phyloP scores from a whole-genome alignment of 169 alveolate species.

The Plasmodium vinckei region DNA sequence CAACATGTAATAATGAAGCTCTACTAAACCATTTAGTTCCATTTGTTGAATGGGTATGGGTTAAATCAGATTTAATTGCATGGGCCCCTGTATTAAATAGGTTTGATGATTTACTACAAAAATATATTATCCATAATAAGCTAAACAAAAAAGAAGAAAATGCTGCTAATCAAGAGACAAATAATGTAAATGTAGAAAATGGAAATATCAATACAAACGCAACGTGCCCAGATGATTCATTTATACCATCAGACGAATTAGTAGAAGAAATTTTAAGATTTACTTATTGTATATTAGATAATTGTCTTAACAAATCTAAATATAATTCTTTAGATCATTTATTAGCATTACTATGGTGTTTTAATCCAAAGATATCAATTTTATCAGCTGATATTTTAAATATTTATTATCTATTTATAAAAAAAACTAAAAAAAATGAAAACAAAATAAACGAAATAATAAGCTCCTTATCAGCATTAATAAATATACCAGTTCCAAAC shows the following conservation, averaged over 20 bases:
- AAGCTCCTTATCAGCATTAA: slow-evolving; percentile 30
- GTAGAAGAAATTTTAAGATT: slow-evolving; percentile 77
- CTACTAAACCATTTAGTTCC: slow-evolving; percentile 79
- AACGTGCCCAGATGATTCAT: background rate
- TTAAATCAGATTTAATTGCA: slow-evolving; percentile 82
- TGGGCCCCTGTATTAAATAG: slow-evolving; percentile 88
- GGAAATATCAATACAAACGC: background rate
- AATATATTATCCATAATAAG: slow-evolving; percentile 73
- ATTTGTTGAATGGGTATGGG: slow-evolving; percentile 89
- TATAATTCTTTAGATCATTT: slow-evolving; percentile 84
- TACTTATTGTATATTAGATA: slow-evolving; percentile 82
- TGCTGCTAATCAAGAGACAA: slow-evolving; percentile 8
- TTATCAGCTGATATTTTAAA: slow-evolving; percentile 63
- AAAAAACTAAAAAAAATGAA: slow-evolving; percentile 75
- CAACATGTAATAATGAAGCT: slow-evolving; percentile 78
- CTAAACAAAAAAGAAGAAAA: slow-evolving; percentile 61
- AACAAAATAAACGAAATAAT: slow-evolving; percentile 60
- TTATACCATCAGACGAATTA: slow-evolving; percentile 63
- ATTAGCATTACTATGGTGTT: slow-evolving; percentile 65
- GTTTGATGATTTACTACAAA: slow-evolving; percentile 82
- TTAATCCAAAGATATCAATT: slow-evolving; percentile 65
- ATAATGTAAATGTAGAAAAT: background rate
- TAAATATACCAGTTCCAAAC: slow-evolving; percentile 55
- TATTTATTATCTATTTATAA: slow-evolving; percentile 60
- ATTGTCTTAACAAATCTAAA: slow-evolving; percentile 81